Percentiles rank a stretch among this genome's conserved stretches.
These are phyloP conservation scores for Chenopodium album DNA, from an alignment of 148 eudicot species.

Conservation along the genomic window DNA sequence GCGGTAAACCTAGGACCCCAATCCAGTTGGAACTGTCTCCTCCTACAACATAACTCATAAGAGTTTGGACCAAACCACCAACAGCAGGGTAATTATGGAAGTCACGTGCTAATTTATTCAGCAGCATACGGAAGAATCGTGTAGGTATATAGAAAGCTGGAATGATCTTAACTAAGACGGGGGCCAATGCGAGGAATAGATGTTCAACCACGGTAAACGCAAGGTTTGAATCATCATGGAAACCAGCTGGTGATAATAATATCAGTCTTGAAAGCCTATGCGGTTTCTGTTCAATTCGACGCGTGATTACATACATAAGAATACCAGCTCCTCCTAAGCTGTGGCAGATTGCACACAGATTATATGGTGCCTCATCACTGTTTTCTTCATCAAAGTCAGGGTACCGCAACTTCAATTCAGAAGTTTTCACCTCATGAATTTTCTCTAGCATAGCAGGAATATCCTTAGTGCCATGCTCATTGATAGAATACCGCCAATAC, in stretches of 20 bases:
- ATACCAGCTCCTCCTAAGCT: conserved; percentile 95
- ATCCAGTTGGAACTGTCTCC: conserved; percentile 99
- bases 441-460: conserved; percentile 88
- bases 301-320: conserved; percentile 75
- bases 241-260: conserved; percentile 90
- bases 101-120: conserved; percentile 88
- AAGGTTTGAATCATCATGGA: conserved; percentile 70
- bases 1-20: conserved; percentile 84
- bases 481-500: conserved; percentile 94
- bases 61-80: conserved; percentile 91
- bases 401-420: conserved; percentile 54
- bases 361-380: conserved; percentile 60
- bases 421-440: conserved; percentile 74
- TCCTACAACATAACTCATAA: conserved; percentile 86
- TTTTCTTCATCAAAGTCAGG: conserved; percentile 41
- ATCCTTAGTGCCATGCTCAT: conserved; percentile 91
- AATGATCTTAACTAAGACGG: conserved; percentile 62
- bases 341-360: conserved; percentile 76
- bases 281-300: conserved; percentile 55
- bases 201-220: conserved; percentile 58
- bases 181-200: conserved; percentile 55
- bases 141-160: conserved; percentile 95
- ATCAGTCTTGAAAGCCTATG: conserved; percentile 81
- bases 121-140: conserved; percentile 85
- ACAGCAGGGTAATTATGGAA: conserved; percentile 93